These are phyloP conservation scores for Candida pini DNA, from an alignment of 805 yeast genomes.

Conservation along the genomic window DNA sequence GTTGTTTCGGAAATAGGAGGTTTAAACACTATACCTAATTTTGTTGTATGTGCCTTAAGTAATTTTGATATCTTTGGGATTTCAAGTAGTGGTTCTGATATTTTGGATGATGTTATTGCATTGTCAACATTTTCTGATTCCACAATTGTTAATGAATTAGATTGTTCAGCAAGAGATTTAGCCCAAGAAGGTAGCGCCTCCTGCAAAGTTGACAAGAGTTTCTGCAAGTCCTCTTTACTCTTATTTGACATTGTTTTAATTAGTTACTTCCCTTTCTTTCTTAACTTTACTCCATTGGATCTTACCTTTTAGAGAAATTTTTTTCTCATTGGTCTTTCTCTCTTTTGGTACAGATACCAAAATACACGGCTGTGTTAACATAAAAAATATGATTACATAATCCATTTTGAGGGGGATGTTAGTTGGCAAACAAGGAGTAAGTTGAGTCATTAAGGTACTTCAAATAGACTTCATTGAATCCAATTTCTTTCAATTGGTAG, in stretches of 20 bases:
- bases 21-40: constrained; percentile 64
- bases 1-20: constrained; percentile 43
- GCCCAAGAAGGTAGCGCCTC: constrained; percentile 19
- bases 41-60: constrained; percentile 71
- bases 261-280: neutral
- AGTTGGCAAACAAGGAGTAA: constrained; percentile 7
- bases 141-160: neutral
- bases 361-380: neutral
- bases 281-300: neutral
- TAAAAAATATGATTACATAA: neutral
- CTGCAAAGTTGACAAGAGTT: constrained; percentile 13
- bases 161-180: constrained; percentile 2
- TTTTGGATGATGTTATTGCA: constrained; percentile 17
- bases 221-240: constrained; percentile 10
- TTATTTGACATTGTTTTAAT: constrained; percentile 4
- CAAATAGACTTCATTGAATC: constrained; percentile 5
- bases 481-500: constrained; percentile 2
- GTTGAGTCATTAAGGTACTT: constrained; percentile 13
- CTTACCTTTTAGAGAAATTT: too few relatives aligned
- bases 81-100: constrained; percentile 49
- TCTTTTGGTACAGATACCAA: neutral
- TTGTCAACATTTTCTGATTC: neutral
- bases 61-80: constrained; percentile 52
- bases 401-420: neutral
- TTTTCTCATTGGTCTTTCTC: neutral